These are phyloP conservation scores for Stephanodiscus minutulus DNA, from an alignment of 108 stramenopile genomes.

Conservation along the genomic window DNA sequence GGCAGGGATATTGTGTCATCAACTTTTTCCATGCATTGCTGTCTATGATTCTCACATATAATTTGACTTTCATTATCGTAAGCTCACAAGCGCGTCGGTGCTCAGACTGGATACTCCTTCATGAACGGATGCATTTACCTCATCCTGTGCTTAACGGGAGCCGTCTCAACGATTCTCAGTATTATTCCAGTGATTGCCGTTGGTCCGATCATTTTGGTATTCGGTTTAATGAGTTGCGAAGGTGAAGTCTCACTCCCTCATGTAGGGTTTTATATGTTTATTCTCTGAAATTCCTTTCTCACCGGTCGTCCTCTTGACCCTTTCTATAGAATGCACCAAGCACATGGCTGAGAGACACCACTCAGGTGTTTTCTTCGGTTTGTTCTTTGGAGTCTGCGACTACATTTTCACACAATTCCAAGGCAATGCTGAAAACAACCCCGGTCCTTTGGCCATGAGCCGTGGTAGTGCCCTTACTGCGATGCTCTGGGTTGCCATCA, in stretches of 20 bases:
- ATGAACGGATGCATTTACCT: slow-evolving; percentile 59
- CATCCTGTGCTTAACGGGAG: slow-evolving; percentile 52
- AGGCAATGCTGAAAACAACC: slow-evolving; percentile 20
- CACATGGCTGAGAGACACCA: slow-evolving; percentile 45
- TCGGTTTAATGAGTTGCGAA: slow-evolving; percentile 60
- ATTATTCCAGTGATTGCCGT: slow-evolving; percentile 41
- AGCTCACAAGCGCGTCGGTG: slow-evolving; percentile 61
- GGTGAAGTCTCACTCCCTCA: background rate
- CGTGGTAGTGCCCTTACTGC: slow-evolving; percentile 36
- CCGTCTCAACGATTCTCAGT: slow-evolving; percentile 15
- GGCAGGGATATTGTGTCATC: no score
- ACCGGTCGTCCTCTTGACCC: background rate
- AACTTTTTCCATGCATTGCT: no score
- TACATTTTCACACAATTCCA: slow-evolving; percentile 27
- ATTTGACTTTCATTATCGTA: no score
- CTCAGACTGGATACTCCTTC: slow-evolving; percentile 56
- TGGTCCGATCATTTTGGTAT: slow-evolving; percentile 54
- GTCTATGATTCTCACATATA: no score
- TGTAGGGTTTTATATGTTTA: background rate
- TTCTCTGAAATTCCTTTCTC: background rate
- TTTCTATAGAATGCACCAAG: slow-evolving; percentile 25
- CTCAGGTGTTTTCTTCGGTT: slow-evolving; percentile 49
- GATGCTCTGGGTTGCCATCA: slow-evolving; percentile 49
- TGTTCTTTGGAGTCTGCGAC: slow-evolving; percentile 50
- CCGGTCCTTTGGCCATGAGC: slow-evolving; percentile 50